phyloP scores from a whole-genome alignment of 2,329 filamentous ascomycete species.

The Zarea fungicola region DNA sequence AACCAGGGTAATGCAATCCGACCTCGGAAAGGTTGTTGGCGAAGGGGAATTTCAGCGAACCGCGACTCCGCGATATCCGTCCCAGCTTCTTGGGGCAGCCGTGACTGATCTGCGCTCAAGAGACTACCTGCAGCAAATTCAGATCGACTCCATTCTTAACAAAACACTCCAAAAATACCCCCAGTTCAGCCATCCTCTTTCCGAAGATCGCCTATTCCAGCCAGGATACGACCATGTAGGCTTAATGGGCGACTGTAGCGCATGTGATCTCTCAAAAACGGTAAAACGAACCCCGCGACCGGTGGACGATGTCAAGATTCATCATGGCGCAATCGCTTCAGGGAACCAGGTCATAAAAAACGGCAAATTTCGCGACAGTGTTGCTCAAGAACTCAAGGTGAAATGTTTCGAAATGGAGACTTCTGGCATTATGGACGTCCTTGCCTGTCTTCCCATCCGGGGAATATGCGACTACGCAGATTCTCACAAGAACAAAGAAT shows the following conservation, averaged over 20 bases:
- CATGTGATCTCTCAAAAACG: conserved; percentile 10
- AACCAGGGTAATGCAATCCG: conserved; percentile 22
- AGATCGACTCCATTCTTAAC: not conserved
- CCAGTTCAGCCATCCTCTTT: not conserved
- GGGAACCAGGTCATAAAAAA: conserved; percentile 14
- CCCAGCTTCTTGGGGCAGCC: not conserved
- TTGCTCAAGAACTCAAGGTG: conserved; percentile 11
- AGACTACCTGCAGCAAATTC: not conserved
- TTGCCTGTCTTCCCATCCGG: conserved; percentile 29
- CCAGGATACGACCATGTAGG: not conserved
- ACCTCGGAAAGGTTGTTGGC: conserved; percentile 19
- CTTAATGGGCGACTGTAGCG: not conserved
- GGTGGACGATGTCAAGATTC: conserved; percentile 2
- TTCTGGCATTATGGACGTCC: conserved; percentile 20
- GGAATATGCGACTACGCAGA: conserved; percentile 36
- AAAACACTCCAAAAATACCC: rapidly evolving
- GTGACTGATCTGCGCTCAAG: conserved; percentile 15
- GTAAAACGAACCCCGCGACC: not conserved
- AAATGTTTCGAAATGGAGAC: conserved; percentile 27
- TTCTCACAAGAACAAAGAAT: conserved; percentile 32
- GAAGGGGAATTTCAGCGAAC: conserved; percentile 11
- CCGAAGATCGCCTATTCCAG: conserved; percentile 7
- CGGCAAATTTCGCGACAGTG: conserved; percentile 2
- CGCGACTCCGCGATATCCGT: not conserved
- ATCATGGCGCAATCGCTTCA: conserved; percentile 18